Conservation (phyloP, 176 grass and related monocot genomes). For the Avena eriantha region DNA sequence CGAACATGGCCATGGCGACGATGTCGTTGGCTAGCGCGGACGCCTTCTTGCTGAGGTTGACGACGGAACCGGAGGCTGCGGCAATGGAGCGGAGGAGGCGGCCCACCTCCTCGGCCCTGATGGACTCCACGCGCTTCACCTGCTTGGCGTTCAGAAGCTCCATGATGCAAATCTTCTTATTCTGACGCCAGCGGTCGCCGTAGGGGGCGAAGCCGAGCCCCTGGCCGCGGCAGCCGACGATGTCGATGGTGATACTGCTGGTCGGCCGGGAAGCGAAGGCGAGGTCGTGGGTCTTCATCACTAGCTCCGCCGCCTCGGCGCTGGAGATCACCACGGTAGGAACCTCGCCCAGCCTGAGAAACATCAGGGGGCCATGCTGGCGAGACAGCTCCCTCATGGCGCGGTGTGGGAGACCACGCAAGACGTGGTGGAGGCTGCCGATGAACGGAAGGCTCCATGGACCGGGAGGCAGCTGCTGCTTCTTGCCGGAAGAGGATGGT, state of each 20-base stretch:
- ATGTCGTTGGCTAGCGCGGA: background rate
- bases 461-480: slow-evolving; percentile 17
- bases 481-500: background rate
- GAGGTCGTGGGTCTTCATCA: slow-evolving; percentile 29
- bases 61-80: background rate
- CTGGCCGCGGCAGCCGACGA: slow-evolving; percentile 9
- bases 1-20: slow-evolving; percentile 30
- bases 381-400: background rate
- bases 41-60: slow-evolving; percentile 25
- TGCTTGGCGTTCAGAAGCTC: slow-evolving; percentile 1
- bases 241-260: background rate
- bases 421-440: slow-evolving; percentile 29
- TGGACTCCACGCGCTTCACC: slow-evolving; percentile 26
- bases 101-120: background rate
- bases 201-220: slow-evolving; percentile 15
- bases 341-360: slow-evolving; percentile 33
- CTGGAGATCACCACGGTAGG: slow-evolving; percentile 23
- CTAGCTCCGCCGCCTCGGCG: slow-evolving; percentile 27
- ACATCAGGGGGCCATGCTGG: slow-evolving; percentile 17
- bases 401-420: slow-evolving; percentile 8
- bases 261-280: slow-evolving; percentile 19
- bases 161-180: background rate
- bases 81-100: background rate
- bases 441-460: slow-evolving; percentile 36
- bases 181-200: background rate